Evolutionary conservation across 208 protist genomes (phyloP).

Genomic region (Strigomonas galati): DNA sequence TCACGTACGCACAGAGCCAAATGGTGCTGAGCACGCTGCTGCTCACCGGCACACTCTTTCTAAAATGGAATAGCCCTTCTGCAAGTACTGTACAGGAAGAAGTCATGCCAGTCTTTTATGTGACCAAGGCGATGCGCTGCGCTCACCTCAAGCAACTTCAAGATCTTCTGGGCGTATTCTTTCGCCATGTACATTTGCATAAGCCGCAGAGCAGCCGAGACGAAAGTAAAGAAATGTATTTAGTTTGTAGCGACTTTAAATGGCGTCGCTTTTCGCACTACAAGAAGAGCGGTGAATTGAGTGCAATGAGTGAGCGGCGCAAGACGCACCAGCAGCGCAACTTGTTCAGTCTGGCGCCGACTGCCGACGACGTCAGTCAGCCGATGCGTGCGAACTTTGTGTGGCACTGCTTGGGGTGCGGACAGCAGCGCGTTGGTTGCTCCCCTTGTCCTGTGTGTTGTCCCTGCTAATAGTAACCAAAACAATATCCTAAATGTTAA

Average conservation of each 20-base stretch:
- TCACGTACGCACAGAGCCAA: conserved; percentile 77
- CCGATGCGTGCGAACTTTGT: conserved; percentile 22
- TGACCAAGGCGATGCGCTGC: conserved; percentile 64
- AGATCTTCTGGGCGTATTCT: conserved; percentile 27
- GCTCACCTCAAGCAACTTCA: conserved; percentile 38
- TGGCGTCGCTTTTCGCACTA: conserved; percentile 5
- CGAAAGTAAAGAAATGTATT: conserved; percentile 55
- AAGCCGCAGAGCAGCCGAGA: conserved; percentile 32
- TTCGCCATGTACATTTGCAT: conserved; percentile 33
- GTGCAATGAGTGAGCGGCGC: background rate
- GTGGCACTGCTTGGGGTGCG: conserved; percentile 69
- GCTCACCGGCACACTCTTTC: conserved; percentile 53
- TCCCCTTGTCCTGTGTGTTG: conserved; percentile 37
- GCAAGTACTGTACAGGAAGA: background rate
- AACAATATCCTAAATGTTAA: no score
- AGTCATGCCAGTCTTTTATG: conserved; percentile 39
- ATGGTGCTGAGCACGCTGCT: conserved; percentile 59
- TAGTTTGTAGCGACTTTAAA: conserved; percentile 41
- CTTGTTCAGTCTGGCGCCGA: conserved; percentile 45
- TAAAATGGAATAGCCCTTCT: conserved; percentile 1
- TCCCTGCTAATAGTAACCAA: background rate
- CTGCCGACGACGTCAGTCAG: conserved; percentile 25
- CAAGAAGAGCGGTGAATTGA: conserved; percentile 11
- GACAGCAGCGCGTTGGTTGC: conserved; percentile 29
- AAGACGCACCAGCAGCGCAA: background rate